A percentile compares a stretch with the other conserved stretches of the same genome.
Evolutionary conservation across 371 early-diverging fungal genomes (phyloP).

Genomic region (Aphelidium insulamus): DNA sequence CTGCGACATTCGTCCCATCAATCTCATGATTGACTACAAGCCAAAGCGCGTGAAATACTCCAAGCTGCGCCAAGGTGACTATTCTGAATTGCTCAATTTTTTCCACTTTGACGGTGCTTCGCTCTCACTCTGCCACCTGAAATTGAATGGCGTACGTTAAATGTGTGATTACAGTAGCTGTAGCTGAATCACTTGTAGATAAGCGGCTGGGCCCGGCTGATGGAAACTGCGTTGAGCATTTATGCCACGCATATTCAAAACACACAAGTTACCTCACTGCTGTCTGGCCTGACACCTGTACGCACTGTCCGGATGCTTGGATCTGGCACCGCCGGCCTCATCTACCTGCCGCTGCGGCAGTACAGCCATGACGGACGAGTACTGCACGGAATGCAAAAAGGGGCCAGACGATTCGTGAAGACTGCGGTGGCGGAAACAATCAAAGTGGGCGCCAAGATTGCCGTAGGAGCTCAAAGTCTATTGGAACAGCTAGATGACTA

Average conservation of each 20-base stretch:
- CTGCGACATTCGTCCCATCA: conserved; percentile 44
- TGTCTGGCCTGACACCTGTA: conserved; percentile 76
- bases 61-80: conserved; percentile 20
- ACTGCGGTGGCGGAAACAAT: conserved; percentile 78
- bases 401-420: conserved; percentile 65
- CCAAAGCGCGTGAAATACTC: conserved; percentile 64
- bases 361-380: conserved; percentile 78
- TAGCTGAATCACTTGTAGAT: no score
- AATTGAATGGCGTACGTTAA: conserved; percentile 39
- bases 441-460: conserved; percentile 59
- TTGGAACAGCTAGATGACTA: conserved; percentile 78
- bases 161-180: conserved; percentile 3
- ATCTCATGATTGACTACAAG: conserved; percentile 82
- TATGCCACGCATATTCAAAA: conserved; percentile 79
- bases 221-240: conserved; percentile 30
- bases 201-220: conserved; percentile 28
- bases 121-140: conserved; percentile 47
- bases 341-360: conserved; percentile 77
- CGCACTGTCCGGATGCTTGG: conserved; percentile 72
- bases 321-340: conserved; percentile 72
- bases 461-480: conserved; percentile 70
- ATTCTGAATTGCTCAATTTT: conserved; percentile 74
- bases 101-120: conserved; percentile 78
- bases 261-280: conserved; percentile 68
- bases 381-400: conserved; percentile 46